Evolutionary conservation across 257 asterid genomes (phyloP).

Genomic region (Cordia subcordata): DNA sequence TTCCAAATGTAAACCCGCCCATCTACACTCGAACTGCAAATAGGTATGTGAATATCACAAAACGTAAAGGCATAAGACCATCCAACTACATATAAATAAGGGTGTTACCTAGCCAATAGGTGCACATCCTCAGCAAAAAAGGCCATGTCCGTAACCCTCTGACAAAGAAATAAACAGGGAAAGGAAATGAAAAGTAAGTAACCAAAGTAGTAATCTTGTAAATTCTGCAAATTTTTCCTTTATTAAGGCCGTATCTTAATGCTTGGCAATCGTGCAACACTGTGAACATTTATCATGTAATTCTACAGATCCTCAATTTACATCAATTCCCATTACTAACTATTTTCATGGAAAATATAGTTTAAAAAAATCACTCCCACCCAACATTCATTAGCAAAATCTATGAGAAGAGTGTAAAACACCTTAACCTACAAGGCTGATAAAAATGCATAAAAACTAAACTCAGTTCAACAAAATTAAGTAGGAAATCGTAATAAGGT

Average conservation of each 20-base stretch:
- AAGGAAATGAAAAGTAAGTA: conserved; percentile 4
- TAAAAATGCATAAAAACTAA: not conserved
- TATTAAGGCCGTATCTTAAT: too few relatives aligned
- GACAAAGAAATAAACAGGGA: conserved; percentile 28
- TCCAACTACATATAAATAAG: conserved; percentile 7
- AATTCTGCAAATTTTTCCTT: too few relatives aligned
- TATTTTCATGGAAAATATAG: not conserved
- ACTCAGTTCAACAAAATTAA: not conserved
- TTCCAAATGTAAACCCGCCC: conserved; percentile 96
- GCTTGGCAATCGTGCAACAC: too few relatives aligned
- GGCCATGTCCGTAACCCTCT: conserved; percentile 99
- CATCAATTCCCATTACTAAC: too few relatives aligned
- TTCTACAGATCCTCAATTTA: too few relatives aligned
- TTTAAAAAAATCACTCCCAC: not conserved
- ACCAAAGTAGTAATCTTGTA: too few relatives aligned
- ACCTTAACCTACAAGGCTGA: too few relatives aligned
- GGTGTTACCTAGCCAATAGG: conserved; percentile 83
- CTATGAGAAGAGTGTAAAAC: too few relatives aligned
- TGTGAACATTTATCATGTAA: too few relatives aligned
- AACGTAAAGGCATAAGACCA: conserved; percentile 9
- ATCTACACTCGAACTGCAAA: conserved; percentile 86
- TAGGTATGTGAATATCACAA: conserved; percentile 21
- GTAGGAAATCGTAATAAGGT: not conserved
- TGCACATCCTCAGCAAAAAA: conserved; percentile 99
- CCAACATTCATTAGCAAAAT: not conserved